Conservation (phyloP, 306 rosid genomes). For the Trifolium pratense region DNA sequence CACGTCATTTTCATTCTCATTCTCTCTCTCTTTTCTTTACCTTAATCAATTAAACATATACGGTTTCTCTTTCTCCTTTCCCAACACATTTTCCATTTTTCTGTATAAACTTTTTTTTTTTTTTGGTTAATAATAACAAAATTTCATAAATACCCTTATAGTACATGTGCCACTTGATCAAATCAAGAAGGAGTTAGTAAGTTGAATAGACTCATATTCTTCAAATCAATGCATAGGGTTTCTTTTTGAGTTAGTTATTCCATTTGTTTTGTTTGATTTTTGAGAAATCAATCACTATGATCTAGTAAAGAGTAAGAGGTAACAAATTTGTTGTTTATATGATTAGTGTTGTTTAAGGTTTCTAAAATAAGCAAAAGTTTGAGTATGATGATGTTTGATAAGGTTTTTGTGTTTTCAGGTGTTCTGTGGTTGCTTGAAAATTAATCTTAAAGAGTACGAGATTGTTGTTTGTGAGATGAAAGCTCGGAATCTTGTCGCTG, state of each 20-base stretch:
- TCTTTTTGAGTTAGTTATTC: neutral
- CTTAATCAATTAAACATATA: neutral
- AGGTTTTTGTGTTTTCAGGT: conserved; percentile 41
- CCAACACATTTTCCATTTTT: neutral
- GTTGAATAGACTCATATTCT: neutral
- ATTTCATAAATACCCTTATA: neutral
- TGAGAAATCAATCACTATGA: neutral
- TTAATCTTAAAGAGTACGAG: neutral
- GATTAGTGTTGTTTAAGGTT: neutral
- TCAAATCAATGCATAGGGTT: neutral
- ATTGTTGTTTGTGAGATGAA: conserved; percentile 26
- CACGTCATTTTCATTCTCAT: neutral
- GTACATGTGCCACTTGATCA: neutral
- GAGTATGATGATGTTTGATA: too few relatives aligned
- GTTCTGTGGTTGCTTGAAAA: conserved; percentile 1
- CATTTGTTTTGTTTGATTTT: neutral
- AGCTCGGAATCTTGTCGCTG: neutral
- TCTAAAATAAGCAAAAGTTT: conserved; percentile 1
- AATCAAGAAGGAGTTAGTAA: neutral
- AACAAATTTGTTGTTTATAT: neutral
- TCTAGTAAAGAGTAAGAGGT: neutral
- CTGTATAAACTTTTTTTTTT: too few relatives aligned
- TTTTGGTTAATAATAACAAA: too few relatives aligned
- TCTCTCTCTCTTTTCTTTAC: conserved; percentile 1
- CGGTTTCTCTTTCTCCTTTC: too few relatives aligned